Base-by-base conservation (phyloP, 305 asterid species). In the Plantago lanceolata region DNA sequence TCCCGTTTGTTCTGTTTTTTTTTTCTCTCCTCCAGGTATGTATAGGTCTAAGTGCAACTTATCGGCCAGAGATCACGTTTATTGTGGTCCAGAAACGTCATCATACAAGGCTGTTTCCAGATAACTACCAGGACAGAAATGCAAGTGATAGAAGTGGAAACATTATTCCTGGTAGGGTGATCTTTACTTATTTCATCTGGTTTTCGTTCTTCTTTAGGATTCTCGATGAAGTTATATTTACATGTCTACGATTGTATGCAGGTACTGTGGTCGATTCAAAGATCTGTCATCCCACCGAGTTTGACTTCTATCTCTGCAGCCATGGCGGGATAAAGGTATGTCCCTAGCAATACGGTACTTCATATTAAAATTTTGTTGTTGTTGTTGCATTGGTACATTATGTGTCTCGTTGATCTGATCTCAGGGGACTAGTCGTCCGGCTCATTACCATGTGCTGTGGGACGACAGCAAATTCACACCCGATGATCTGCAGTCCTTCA, bases 271-370 rank as follows among this genome's bases (percentile, higher is more conserved):
- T 94, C 0, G 99, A 94, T 68, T 84, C 96, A 0, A 90, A 87
- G 76, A 94, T 93, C 47, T 93, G 99, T 69, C 99, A 93, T 64
- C 97, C 99, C 0, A 90, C 99, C 1, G 99, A 93, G 67, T 93
- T 93, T 45, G 97, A 93, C 54, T 93, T 93, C 79, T 93, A 93
- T 64, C 90, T 93, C 12, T 93, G 99, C 79, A 93, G 99, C 72
- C 99, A 93, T 80, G 97, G 97, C 57, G 99, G 99, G 62, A 86
- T 94, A 66, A 89, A 90, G 94, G 97, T 11, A 13, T 40, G 63
- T 21, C 49, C 48, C 20, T 18, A 19, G 33, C 58, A 45, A 18
- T 19, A 19, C 17, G 28, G 28, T 3, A 24, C 28, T 24, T 24
- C 28, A 24, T 24, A 24, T 24, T 24, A 24, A n/a, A n/a, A 24